Percentiles rank a stretch among this genome's conserved stretches.
Evolutionary conservation across 805 yeast species (phyloP).

Genomic region (Candida berthetii): DNA sequence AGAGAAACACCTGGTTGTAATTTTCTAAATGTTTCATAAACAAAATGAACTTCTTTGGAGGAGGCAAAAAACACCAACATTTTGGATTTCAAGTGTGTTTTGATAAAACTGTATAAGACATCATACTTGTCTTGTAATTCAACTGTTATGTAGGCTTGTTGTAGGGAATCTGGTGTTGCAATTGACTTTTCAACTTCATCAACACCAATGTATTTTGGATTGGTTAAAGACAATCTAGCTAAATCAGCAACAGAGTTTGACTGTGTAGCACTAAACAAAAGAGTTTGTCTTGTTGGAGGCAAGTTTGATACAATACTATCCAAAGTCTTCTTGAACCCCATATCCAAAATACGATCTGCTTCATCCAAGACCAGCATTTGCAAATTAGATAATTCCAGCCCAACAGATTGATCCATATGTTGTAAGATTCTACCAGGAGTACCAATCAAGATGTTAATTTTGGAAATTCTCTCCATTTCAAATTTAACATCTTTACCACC

Average conservation of each 20-base stretch:
- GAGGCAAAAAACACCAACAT: conserved; percentile 70
- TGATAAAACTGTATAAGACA: conserved; percentile 63
- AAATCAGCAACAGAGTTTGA: conserved; percentile 79
- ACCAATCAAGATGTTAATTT: conserved; percentile 78
- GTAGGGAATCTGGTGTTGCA: conserved; percentile 80
- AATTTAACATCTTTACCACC: conserved; percentile 61
- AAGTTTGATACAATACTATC: conserved; percentile 60
- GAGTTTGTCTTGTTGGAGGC: conserved; percentile 90
- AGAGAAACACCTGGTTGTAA: conserved; percentile 41
- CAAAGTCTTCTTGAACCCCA: conserved; percentile 68
- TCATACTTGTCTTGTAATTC: conserved; percentile 79
- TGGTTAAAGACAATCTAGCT: conserved; percentile 84
- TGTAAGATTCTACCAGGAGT: conserved; percentile 91
- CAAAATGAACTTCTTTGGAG: conserved; percentile 47
- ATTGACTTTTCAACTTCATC: conserved; percentile 51
- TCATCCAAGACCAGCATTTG: conserved; percentile 83
- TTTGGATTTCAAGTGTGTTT: conserved; percentile 79
- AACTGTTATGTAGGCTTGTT: conserved; percentile 73
- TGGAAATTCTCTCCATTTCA: conserved; percentile 60
- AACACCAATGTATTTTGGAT: conserved; percentile 89
- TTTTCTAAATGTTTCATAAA: conserved; percentile 20
- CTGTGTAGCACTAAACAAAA: conserved; percentile 90
- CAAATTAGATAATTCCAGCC: conserved; percentile 58
- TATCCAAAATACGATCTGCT: conserved; percentile 84
- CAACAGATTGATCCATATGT: conserved; percentile 55